phyloP scores from a whole-genome alignment of 2,329 filamentous ascomycete genomes.

The Monilinia aucupariae region DNA sequence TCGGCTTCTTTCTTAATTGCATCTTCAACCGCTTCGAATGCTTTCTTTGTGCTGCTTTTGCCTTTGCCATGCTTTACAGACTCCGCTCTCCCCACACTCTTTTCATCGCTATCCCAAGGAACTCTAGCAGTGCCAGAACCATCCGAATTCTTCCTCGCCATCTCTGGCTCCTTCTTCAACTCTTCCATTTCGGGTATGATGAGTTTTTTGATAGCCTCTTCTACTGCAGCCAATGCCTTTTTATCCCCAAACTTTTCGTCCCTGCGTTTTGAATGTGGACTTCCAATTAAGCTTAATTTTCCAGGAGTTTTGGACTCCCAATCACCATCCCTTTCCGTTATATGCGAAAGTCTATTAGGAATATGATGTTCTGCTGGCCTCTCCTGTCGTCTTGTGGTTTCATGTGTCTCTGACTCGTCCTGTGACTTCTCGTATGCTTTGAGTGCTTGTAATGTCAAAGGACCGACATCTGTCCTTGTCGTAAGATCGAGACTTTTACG shows the following conservation, averaged over 20 bases:
- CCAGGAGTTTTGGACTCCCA: constrained; percentile 14
- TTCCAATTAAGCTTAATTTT: neutral
- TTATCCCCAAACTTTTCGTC: constrained; percentile 15
- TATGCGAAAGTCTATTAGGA: constrained; percentile 14
- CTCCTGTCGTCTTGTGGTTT: constrained; percentile 9
- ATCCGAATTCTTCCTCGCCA: constrained; percentile 11
- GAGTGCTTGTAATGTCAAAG: constrained; percentile 14
- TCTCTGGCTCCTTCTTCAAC: constrained; percentile 13
- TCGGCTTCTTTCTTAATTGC: constrained; percentile 16
- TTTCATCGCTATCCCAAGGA: constrained; percentile 16
- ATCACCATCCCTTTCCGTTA: constrained; percentile 14
- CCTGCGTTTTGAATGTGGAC: constrained; percentile 9
- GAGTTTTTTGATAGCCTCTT: constrained; percentile 15
- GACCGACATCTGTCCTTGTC: constrained; percentile 4
- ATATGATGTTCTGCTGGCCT: constrained; percentile 8
- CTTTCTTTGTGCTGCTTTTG: constrained; percentile 16
- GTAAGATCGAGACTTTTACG: constrained; percentile 13
- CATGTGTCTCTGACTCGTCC: constrained; percentile 7
- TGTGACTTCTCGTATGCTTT: constrained; percentile 12
- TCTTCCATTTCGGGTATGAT: constrained; percentile 16
- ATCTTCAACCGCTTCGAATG: constrained; percentile 17
- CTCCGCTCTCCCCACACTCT: constrained; percentile 10
- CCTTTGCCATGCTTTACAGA: constrained; percentile 14
- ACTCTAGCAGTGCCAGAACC: constrained; percentile 4
- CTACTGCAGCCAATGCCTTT: constrained; percentile 15